Base-by-base conservation (phyloP, 768 basidiomycete genomes). In the Brasilioporus rufonigricans region DNA sequence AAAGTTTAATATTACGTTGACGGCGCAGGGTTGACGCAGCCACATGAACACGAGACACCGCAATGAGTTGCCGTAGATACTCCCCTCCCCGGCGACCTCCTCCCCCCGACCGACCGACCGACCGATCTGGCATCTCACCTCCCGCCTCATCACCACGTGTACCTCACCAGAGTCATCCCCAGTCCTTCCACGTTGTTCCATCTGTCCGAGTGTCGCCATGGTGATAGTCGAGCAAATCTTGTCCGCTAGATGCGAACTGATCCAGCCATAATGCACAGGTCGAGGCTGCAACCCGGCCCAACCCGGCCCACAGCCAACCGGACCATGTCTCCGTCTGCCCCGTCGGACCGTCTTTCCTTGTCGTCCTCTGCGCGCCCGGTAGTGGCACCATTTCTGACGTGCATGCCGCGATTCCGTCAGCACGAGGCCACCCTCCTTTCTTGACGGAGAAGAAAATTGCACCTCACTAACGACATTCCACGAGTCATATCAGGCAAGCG, bases 391-490 rank as follows among this genome's bases (percentile, higher is more conserved):
- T 16, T 5, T 29, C 35, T 57, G 55, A 49, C 55, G 43, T 49
- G 56, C 41, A 36, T 7, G 33, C 40, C 39, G 46, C 46, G n/a
- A 57, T 41, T 29, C 40, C 43, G 32, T 3, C 26, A 40, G 13
- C 57, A 60, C 57, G 61, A 62, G 61, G 57, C 61, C 16, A 48
- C 61, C 61, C 58, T 59, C 41, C 60, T 58, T 61, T 58, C 60
- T 48, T 12, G 43, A 43, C 44, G 19, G 44, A 29, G 33, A 12
- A 56, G 33, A 52, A 23, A 8, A 32, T 19, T 19, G 35, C 27
- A 19, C 56, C 40, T 57, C 16, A n/a, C 44, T 55, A 46, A 55
- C 44, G 53, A 56, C 39, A 43, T 44, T 1, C 33, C n/a, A 48
- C 56, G 40, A 48, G 29, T 59, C 50, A 59, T 52, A 50, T 47